Conservation (phyloP, 2,329 filamentous ascomycete species). For the Fusarium sp. region DNA sequence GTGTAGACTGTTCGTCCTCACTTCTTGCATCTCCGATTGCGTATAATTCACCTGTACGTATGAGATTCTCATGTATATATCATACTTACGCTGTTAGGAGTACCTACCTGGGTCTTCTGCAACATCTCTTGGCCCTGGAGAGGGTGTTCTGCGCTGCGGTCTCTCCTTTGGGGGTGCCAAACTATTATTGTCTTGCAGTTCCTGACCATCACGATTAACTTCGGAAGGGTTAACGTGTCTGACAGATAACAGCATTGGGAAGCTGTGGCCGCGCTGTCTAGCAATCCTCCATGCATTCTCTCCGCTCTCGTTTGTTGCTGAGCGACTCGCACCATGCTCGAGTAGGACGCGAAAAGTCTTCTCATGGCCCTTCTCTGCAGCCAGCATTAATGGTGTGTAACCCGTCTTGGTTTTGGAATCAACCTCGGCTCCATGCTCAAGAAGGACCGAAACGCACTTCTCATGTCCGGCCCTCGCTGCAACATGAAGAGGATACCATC, state of each 20-base stretch:
- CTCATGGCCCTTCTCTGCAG: constrained; percentile 13
- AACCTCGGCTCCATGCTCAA: constrained; percentile 12
- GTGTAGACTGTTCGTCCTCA: background rate
- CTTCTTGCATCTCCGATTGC: background rate
- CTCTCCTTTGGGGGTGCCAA: background rate
- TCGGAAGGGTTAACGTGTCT: background rate
- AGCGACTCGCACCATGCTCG: background rate
- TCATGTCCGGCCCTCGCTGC: constrained; percentile 7
- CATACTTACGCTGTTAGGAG: rapidly evolving
- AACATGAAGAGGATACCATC: constrained; percentile 20
- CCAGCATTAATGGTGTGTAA: constrained; percentile 26
- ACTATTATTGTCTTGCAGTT: background rate
- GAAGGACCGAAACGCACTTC: constrained; percentile 6
- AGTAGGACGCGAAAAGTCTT: constrained; percentile 1
- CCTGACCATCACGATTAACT: background rate
- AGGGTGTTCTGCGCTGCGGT: constrained; percentile 3
- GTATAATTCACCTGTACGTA: background rate
- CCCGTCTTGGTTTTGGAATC: constrained; percentile 15
- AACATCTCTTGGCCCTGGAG: background rate
- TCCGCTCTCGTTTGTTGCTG: background rate
- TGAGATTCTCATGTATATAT: background rate
- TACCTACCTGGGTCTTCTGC: background rate
- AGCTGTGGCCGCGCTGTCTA: background rate
- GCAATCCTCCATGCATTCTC: constrained; percentile 7
- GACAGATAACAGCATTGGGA: background rate